phyloP scores from a whole-genome alignment of 129 eudicot genomes.

The Ambrosia trifida region DNA sequence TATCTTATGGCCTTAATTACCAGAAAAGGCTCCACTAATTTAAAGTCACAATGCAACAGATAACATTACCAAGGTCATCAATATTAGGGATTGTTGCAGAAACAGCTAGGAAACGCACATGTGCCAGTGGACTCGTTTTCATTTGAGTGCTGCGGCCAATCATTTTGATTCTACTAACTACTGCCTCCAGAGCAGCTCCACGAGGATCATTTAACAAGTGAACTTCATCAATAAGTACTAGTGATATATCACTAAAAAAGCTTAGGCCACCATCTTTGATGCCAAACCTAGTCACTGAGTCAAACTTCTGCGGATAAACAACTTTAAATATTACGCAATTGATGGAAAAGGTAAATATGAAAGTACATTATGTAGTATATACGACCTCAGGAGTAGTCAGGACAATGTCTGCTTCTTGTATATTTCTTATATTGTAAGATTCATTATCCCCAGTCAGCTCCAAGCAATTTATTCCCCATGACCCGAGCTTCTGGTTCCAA shows the following conservation, averaged over 20 bases:
- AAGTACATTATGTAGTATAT: conserved; percentile 11
- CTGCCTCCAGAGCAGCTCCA: conserved; percentile 97
- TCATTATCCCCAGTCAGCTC: conserved; percentile 98
- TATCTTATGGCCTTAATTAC: conserved; percentile 25
- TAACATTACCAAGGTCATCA: conserved; percentile 62
- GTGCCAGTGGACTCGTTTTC: conserved; percentile 64
- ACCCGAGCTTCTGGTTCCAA: conserved; percentile 83
- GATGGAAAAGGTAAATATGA: conserved; percentile 9
- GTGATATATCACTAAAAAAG: conserved; percentile 92
- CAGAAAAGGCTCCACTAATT: conserved; percentile 1
- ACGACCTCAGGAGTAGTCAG: conserved; percentile 96
- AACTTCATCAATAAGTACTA: conserved; percentile 96
- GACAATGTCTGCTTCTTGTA: conserved; percentile 95
- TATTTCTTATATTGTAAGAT: conserved; percentile 55
- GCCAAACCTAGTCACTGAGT: conserved; percentile 93
- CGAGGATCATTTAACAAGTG: conserved; percentile 96
- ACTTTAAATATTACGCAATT: conserved; percentile 15
- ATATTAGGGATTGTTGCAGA: conserved; percentile 94
- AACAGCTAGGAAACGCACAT: conserved; percentile 84
- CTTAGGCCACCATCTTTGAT: conserved; percentile 93
- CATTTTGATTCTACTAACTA: conserved; percentile 97
- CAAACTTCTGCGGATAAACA: conserved; percentile 73
- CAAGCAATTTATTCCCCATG: conserved; percentile 84
- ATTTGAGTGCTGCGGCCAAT: conserved; percentile 71
- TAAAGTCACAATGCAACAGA: conserved; percentile 5